These are phyloP conservation scores for Populus euphratica DNA, from an alignment of 345 rosid species.

Conservation along the genomic window DNA sequence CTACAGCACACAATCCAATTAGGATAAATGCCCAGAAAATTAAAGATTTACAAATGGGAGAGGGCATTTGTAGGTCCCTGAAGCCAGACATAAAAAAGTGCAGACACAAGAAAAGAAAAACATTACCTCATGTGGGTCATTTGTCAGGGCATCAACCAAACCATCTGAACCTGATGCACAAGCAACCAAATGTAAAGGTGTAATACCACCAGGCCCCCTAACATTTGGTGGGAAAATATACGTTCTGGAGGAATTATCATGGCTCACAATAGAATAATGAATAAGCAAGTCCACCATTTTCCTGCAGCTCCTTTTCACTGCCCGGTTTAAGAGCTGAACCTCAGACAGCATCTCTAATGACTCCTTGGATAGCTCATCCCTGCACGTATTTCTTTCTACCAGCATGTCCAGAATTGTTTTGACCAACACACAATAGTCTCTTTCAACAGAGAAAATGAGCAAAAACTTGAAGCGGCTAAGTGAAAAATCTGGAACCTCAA, in stretches of 20 bases:
- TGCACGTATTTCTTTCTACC: conserved; percentile 46
- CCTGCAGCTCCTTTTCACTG: conserved; percentile 64
- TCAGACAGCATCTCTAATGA: conserved; percentile 51
- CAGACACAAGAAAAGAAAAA: neutral
- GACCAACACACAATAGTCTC: conserved; percentile 62
- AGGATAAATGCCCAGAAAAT: neutral
- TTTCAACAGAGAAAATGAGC: conserved; percentile 66
- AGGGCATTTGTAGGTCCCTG: neutral
- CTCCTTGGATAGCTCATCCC: conserved; percentile 43
- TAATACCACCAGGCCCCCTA: conserved; percentile 69
- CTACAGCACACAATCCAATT: neutral
- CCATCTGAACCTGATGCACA: conserved; percentile 59
- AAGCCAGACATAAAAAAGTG: neutral
- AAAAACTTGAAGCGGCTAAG: conserved; percentile 66
- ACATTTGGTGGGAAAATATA: conserved; percentile 62
- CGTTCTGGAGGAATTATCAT: conserved; percentile 23
- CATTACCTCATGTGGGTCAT: conserved; percentile 79
- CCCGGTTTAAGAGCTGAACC: conserved; percentile 67
- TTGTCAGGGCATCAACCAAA: conserved; percentile 68
- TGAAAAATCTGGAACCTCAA: conserved; percentile 41
- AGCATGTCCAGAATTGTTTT: conserved; percentile 58
- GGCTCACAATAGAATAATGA: conserved; percentile 33
- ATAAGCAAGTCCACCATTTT: conserved; percentile 68
- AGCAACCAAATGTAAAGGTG: conserved; percentile 89
- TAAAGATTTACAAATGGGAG: neutral